Percentiles rank a stretch among this genome's conserved stretches.
Evolutionary conservation across 2,329 filamentous ascomycete genomes (phyloP).

Genomic region (Passalora sequoiae): DNA sequence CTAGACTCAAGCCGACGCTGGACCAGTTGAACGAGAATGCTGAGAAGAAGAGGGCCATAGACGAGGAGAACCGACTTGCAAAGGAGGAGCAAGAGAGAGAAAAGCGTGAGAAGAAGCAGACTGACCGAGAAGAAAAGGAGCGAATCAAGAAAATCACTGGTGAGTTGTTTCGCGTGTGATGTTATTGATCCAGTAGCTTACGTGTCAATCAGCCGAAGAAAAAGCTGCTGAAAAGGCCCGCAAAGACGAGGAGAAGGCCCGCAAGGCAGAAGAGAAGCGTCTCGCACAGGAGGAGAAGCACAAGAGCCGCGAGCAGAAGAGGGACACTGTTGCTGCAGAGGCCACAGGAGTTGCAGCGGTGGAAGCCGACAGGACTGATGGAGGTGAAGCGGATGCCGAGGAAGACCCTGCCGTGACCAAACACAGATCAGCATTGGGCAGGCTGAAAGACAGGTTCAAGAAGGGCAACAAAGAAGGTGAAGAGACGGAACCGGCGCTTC

Average conservation of each 20-base stretch:
- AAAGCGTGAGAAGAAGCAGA: constrained; percentile 52
- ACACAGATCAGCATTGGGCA: constrained; percentile 20
- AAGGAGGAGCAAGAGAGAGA: constrained; percentile 60
- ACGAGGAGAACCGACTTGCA: constrained; percentile 59
- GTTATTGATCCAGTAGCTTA: constrained; percentile 9
- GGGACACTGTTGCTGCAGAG: constrained; percentile 19
- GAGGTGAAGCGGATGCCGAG: constrained; percentile 8
- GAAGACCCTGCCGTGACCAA: constrained; percentile 12
- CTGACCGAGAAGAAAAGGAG: constrained; percentile 42
- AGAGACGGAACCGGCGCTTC: not conserved
- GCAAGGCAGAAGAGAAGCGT: constrained; percentile 51
- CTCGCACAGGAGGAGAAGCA: constrained; percentile 50
- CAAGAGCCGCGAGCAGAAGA: constrained; percentile 34
- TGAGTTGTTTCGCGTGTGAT: not conserved
- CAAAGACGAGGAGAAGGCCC: constrained; percentile 49
- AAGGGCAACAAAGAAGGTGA: constrained; percentile 10
- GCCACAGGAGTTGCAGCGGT: constrained; percentile 11
- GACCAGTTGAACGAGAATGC: constrained; percentile 79
- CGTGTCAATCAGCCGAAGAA: constrained; percentile 49
- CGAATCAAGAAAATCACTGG: constrained; percentile 2
- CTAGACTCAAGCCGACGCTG: constrained; percentile 72
- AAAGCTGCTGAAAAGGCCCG: constrained; percentile 45
- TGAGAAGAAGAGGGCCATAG: constrained; percentile 63
- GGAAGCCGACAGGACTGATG: constrained; percentile 7
- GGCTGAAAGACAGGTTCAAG: constrained; percentile 22